Evolutionary conservation across 2,329 filamentous ascomycete genomes (phyloP), one percentile per base, ranked within the genome.

Genomic region (Alternaria atra): DNA sequence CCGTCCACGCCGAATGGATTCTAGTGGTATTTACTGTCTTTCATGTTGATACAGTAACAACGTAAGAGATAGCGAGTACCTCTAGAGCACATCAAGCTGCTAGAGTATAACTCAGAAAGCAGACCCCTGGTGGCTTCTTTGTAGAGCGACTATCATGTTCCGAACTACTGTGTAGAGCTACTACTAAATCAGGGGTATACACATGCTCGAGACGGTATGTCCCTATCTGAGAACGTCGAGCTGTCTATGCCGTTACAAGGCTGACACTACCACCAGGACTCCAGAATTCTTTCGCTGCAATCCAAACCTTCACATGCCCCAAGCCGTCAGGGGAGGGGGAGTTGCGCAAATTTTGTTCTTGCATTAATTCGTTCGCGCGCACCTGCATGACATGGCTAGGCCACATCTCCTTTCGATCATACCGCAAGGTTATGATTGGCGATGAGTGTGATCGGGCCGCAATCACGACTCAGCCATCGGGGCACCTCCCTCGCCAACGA

Each of bases 361-460:
- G 42, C 42, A 46, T 20, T 4, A 10, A 34, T 34, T 1, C 32
- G 37, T 40, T 40, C 37, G 37, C 6, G 8, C 17, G n/a, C 15
- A 34, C 29, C 17, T 20, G 44, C 29, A 23, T 48, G 17, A 15
- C 44, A 34, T 34, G 29, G 44, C 44, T 34, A 48, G 44, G 17
- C 44, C 34, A n/a, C 23, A 34, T 34, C 12, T 34, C 6, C 44
- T 48, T 34, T 32, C 17, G 29, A 32, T 48, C 44, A 34, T 32
- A 48, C 44, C 12, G 44, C 44, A 48, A 48, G 29, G 29, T 48
- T 20, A 6, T 34, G 44, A 48, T 48, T 48, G 44, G 44, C 17
- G 44, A 34, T 17, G 17, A 34, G 13, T 32, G 13, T n/a, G 44
- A 34, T 48, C 29, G 44, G 44, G 30, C 44, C 44, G 44, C 32